phyloP scores from a whole-genome alignment of 805 yeast species.

The Myxozyma nipponensis region DNA sequence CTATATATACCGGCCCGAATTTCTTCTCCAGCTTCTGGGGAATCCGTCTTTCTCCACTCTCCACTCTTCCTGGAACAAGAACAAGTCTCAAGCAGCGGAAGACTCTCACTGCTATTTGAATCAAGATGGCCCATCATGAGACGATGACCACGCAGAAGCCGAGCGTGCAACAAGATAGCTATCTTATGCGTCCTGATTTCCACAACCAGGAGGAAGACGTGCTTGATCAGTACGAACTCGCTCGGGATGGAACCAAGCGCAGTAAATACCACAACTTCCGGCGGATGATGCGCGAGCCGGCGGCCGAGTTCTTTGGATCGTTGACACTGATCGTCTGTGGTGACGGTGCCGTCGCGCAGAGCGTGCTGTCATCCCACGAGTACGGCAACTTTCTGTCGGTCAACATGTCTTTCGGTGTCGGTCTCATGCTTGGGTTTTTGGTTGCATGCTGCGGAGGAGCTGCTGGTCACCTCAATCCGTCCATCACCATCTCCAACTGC shows the following conservation, averaged over 20 bases:
- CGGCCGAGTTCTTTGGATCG: conserved; percentile 54
- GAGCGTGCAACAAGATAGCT: too few relatives aligned
- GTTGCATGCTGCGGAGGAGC: conserved; percentile 50
- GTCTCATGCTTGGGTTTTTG: conserved; percentile 50
- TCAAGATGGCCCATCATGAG: too few relatives aligned
- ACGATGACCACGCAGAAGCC: too few relatives aligned
- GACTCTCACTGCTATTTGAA: too few relatives aligned
- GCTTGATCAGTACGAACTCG: background rate
- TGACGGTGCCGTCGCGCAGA: conserved; percentile 49
- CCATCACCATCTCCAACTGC: conserved; percentile 48
- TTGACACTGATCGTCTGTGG: conserved; percentile 47
- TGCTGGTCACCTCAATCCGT: conserved; percentile 58
- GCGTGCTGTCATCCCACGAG: conserved; percentile 37
- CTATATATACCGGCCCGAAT: too few relatives aligned
- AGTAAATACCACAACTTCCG: conserved; percentile 6
- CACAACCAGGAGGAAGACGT: background rate
- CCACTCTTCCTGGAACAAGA: too few relatives aligned
- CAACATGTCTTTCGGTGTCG: conserved; percentile 53
- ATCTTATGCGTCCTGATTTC: background rate
- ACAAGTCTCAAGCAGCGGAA: too few relatives aligned
- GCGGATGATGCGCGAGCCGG: conserved; percentile 43
- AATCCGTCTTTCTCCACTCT: too few relatives aligned
- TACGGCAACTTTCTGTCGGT: conserved; percentile 45
- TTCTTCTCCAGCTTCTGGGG: too few relatives aligned
- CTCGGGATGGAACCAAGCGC: background rate